Evolutionary conservation across 1,139 yeast species (phyloP), one percentile per base, ranked within the genome.

Genomic region (Candida labiduridarum): DNA sequence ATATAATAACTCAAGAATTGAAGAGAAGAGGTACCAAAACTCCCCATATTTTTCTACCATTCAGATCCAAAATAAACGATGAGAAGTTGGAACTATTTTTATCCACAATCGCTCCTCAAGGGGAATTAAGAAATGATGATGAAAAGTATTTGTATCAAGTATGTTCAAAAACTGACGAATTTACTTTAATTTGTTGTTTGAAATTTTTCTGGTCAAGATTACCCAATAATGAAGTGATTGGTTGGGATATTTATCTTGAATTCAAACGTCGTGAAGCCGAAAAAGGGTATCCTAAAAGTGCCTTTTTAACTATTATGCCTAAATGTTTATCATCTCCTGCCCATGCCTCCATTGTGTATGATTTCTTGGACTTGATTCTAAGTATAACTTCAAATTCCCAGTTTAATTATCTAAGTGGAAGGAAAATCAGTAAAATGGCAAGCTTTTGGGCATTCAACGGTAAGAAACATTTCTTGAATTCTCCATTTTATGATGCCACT

Each of bases 311-410:
- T 46, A 81, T 87, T 49, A 87, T 90, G 89, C 96, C 96, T 5
- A 84, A 84, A 54, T 88, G 96, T 66, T 72, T 89, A 30, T 81
- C 87, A 8, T 86, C 96, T 0, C 89, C 94, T 3, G 86, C 92
- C 9, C 97, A 90, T 71, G 96, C 96, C 0, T 87, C 94, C 2
- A 89, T 91, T 9, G 94, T 89, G 5, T 89, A 88, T 63, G 96
- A 89, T 64, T 91, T 90, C 62, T 80, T 90, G 61, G 96, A 91
- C 62, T 74, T 91, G 45, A 70, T 91, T 48, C 87, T 90, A 10
- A 80, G 90, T n/a, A 69, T 91, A 41, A 85, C 95, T 0, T 83
- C 96, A n/a, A 87, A 89, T 66, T 84, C 96, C 2, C 87, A 85
- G 57, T 83, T 84, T 48, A 90, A 90, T 62, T 85, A 86, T 59